Percentiles rank a stretch among this genome's conserved stretches.
Evolutionary conservation across 2,329 filamentous ascomycete species (phyloP).

Genomic region (Fusarium siculi): DNA sequence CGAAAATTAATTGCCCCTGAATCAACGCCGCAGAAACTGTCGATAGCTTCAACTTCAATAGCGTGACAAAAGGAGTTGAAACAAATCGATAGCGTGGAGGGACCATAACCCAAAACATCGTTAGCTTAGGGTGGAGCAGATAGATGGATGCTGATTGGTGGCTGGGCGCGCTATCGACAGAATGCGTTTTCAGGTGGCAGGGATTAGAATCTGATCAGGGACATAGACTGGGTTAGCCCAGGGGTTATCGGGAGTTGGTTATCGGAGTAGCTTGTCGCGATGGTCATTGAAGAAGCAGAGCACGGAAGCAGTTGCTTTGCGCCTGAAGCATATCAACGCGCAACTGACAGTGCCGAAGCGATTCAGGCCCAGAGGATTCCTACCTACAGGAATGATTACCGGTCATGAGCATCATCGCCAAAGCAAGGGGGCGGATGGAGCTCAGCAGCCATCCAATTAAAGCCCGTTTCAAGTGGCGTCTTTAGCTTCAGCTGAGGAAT

Average conservation of each 20-base stretch:
- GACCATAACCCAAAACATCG: not conserved
- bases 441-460: conserved; percentile 16
- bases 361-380: not conserved
- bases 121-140: not conserved
- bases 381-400: not conserved
- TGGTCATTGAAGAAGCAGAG: not conserved
- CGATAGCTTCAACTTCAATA: conserved; percentile 25
- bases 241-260: not conserved
- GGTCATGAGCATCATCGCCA: not conserved
- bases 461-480: conserved; percentile 18
- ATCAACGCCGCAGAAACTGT: not conserved
- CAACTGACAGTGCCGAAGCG: not conserved
- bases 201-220: not conserved
- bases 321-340: rapidly evolving
- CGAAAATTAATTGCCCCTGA: conserved; percentile 7
- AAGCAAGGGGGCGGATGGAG: conserved; percentile 10
- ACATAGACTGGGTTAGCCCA: not conserved
- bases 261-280: not conserved
- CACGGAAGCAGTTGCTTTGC: not conserved
- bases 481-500: conserved; percentile 21
- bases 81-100: conserved; percentile 20
- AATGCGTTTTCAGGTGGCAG: not conserved
- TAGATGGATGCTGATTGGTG: not conserved
- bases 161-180: not conserved
- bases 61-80: not conserved